Base-by-base conservation (phyloP, 73 alveolate species). In the Paramecium pentaurelia region DNA sequence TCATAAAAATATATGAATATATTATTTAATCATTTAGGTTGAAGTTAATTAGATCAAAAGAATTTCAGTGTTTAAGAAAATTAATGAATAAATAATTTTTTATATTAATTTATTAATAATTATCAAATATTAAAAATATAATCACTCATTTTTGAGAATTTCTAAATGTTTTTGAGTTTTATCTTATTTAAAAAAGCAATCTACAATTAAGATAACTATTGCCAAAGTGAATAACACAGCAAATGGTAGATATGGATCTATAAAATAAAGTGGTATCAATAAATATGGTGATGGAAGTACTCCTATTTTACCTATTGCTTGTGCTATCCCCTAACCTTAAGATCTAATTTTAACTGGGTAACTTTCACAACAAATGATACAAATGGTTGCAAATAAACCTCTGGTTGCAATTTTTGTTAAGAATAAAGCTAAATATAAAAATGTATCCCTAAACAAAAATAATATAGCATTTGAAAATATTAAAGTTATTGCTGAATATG, bases 141-240 rank as follows among this genome's bases (percentile, higher is more conserved):
- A 64, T 64, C 84, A 64, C 42, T 64, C 84, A 1, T 64, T 14
- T 64, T 64, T 75, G 4, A 42, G 30, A 54, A 20, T 49, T 45
- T 80, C 91, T 47, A 80, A 49, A 80, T 40, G 91, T 47, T 80
- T 45, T 36, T 45, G 58, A 8, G 91, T 80, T 80, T 42, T 80
- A 80, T 80, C 91, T 10, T 80, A 44, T 80, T 36, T 9, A 38
- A 38, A 75, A 12, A 42, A 75, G n/a, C 1, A 75, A 22, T 36
- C 88, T 36, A 75, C 18, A 0, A 28, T 20, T 14, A 75, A 25
- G 12, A 75, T 75, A 14, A 34, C 37, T 6, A 75, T 42, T 32
- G 60, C 88, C 6, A 75, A 42, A 12, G 37, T 16, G 38, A 36
- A 36, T 20, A 36, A n/a, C 16, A 80, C 16, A 3, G 30, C 32